phyloP scores from a whole-genome alignment of 257 asterid species.

The Plantago ovata region DNA sequence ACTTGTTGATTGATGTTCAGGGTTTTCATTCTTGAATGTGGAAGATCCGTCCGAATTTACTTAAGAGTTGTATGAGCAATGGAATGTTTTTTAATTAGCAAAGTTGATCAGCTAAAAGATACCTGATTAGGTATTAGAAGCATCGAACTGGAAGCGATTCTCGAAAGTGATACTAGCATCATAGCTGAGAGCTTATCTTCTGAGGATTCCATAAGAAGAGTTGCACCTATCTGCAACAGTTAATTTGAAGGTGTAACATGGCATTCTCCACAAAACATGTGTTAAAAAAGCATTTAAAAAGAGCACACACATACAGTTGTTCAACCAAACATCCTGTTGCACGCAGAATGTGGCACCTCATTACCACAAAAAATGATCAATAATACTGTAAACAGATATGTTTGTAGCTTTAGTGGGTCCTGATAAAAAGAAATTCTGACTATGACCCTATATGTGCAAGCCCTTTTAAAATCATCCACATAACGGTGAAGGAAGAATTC shows the following conservation, averaged over 20 bases:
- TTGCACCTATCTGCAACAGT: slow-evolving; percentile 63
- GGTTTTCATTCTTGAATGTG: too few species aligned
- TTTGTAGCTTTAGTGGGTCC: too few species aligned
- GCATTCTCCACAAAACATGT: slow-evolving; percentile 11
- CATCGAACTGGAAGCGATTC: slow-evolving; percentile 74
- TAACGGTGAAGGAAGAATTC: background rate
- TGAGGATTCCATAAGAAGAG: slow-evolving; percentile 57
- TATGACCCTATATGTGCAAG: slow-evolving; percentile 5
- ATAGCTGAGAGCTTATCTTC: slow-evolving; percentile 60
- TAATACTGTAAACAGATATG: slow-evolving; percentile 1
- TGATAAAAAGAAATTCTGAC: too few species aligned
- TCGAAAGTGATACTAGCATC: slow-evolving; percentile 81
- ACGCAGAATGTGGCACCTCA: slow-evolving; percentile 17
- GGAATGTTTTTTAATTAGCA: background rate
- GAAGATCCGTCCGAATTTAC: background rate
- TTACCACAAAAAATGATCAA: slow-evolving; percentile 15
- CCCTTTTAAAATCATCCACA: background rate
- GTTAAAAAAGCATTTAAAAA: slow-evolving; percentile 23
- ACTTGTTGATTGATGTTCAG: too few species aligned
- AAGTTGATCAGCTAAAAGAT: slow-evolving; percentile 16
- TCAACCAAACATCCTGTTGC: slow-evolving; percentile 7
- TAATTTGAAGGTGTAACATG: slow-evolving; percentile 24
- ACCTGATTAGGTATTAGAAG: slow-evolving; percentile 74
- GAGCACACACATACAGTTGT: slow-evolving; percentile 10
- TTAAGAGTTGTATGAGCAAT: slow-evolving; percentile 8